Conservation (phyloP, 2,329 filamentous ascomycete genomes). For the Dryadomyces sulphureus region DNA sequence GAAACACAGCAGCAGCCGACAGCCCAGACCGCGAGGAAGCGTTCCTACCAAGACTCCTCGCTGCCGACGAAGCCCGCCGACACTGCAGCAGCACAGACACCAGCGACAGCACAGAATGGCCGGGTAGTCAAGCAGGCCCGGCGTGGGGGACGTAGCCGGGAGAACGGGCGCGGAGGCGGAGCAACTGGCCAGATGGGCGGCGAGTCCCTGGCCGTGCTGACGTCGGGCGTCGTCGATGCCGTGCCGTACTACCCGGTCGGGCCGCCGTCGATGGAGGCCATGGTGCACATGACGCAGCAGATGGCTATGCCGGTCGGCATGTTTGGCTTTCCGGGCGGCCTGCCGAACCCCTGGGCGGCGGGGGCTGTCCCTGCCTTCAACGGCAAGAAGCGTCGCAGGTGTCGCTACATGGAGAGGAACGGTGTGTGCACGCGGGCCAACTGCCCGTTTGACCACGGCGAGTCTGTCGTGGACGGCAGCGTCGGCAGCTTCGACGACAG, state of each 20-base stretch:
- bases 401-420: constrained; percentile 57
- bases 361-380: not conserved
- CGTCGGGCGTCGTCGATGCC: too few species aligned
- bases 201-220: not conserved
- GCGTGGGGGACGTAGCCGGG: constrained; percentile 33
- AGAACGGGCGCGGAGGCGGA: not conserved
- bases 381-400: constrained; percentile 29
- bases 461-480: constrained; percentile 18
- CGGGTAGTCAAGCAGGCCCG: constrained; percentile 46
- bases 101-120: constrained; percentile 10
- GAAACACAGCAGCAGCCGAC: not conserved
- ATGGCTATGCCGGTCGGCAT: constrained; percentile 30
- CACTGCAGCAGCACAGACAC: not conserved
- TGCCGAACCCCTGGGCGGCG: not conserved
- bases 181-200: not conserved
- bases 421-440: constrained; percentile 56
- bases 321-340: constrained; percentile 1
- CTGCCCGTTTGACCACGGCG: constrained; percentile 55
- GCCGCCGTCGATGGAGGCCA: constrained; percentile 36
- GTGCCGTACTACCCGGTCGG: not conserved
- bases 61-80: constrained; percentile 1
- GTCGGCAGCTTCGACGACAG: not conserved
- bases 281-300: constrained; percentile 44
- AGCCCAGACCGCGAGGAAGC: constrained; percentile 24
- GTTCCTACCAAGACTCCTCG: constrained; percentile 33